Conservation (phyloP, 352 stramenopile genomes). For the Globisporangium cylindrosporum region DNA sequence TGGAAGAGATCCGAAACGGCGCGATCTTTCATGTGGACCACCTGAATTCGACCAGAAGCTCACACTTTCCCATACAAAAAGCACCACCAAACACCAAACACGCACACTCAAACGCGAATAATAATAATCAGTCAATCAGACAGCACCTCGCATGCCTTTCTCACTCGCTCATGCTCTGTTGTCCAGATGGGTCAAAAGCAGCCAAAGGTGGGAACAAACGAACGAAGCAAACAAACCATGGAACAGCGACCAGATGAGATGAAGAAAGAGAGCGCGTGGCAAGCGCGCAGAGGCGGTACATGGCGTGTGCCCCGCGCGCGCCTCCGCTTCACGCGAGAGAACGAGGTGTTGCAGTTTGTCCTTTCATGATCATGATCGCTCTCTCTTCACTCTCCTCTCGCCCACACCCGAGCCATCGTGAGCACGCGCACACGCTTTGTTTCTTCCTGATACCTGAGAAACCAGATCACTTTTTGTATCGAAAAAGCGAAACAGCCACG, state of each 20-base stretch:
- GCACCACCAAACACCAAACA: background rate
- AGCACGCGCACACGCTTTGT: background rate
- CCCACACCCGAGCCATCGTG: background rate
- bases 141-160: too few species aligned
- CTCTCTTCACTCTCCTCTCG: background rate
- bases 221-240: background rate
- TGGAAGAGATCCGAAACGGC: background rate
- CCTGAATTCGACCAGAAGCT: background rate
- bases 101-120: background rate
- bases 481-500: background rate
- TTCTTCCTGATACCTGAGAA: background rate
- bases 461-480: background rate
- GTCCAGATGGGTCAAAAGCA: background rate
- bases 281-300: constrained; percentile 3
- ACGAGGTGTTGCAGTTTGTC: constrained; percentile 3
- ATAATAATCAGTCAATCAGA: background rate
- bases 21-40: constrained; percentile 7
- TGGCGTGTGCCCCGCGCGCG: constrained; percentile 5
- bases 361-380: background rate
- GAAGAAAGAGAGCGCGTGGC: constrained; percentile 2
- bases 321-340: background rate
- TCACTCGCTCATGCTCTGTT: background rate
- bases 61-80: background rate
- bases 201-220: background rate
- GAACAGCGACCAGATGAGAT: background rate